Base-by-base conservation (phyloP, 1,284 basidiomycete species). In the Leccinum ponderosum region DNA sequence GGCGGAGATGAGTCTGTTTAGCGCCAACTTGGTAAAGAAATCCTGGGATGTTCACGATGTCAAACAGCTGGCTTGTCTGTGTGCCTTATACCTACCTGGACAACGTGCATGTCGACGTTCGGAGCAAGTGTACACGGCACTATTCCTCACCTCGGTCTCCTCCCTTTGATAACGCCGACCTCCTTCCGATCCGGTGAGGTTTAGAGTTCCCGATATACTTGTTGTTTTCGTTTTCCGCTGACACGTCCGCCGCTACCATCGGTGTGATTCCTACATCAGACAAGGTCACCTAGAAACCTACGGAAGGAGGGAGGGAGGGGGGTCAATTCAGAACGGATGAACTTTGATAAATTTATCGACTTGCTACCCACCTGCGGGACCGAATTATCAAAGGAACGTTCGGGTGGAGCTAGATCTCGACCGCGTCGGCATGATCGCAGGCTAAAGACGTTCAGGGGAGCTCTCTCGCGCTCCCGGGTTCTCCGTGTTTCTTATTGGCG, bases 71-170 rank as follows among this genome's bases (percentile, higher is more conserved):
- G 6, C 6, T 5, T 17, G 44, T 11, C 15, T n/a, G 15, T 29
- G 9, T 12, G 11, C 29, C 61, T 73, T 70, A 73, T 74, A 70
- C 15, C 48, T 57, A 53, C 42, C 20, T 47, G 20, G 20, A 20
- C 20, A 47, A 47, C 44, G 44, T 47, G 20, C 20, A 12, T 22
- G 20, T 47, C 50, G 50, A 51, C 25, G 48, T 50, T 25, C 20
- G 22, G 14, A 37, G 35, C 35, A 14, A 37, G 35, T 42, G 42
- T 25, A 20, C 27, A 12, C 11, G 12, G 14, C 53, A 27, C 11
- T 17, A 20, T 20, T 20, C 11, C 17, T 20, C 42, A 44, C 17
- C 9, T 44, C 39, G 9, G n/a, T 22, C 44, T 47, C 44, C 44
- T 47, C 44, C 44, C 44, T 22, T 47, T 47, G 17, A 14, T 47